phyloP scores from a whole-genome alignment of 2,329 filamentous ascomycete genomes.

The Sclerotinia glacialis region DNA sequence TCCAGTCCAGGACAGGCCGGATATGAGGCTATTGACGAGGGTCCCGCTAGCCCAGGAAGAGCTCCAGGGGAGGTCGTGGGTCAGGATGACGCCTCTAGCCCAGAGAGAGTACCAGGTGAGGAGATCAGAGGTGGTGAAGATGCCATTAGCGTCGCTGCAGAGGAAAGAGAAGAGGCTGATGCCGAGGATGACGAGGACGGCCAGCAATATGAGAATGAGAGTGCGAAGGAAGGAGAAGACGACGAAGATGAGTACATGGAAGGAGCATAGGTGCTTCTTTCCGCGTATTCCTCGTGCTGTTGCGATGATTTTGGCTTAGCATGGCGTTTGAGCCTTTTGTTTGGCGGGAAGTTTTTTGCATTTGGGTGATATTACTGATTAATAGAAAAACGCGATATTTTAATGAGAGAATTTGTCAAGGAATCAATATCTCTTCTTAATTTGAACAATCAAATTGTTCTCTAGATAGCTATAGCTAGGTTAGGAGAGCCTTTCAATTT shows the following conservation, averaged over 20 bases:
- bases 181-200: not conserved
- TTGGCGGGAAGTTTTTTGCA: not conserved
- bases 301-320: not conserved
- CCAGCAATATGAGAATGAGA: not conserved
- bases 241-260: slow-evolving; percentile 4
- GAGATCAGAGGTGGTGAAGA: not conserved
- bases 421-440: not conserved
- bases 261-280: not conserved
- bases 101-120: not conserved
- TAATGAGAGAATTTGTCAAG: not conserved
- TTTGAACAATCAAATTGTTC: not conserved
- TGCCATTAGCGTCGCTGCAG: not conserved
- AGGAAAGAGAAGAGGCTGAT: not conserved
- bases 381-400: not conserved
- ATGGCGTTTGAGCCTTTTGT: not conserved
- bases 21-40: not conserved
- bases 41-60: not conserved
- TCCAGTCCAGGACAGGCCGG: not conserved
- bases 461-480: not conserved
- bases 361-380: not conserved
- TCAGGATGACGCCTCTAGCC: not conserved
- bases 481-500: not conserved
- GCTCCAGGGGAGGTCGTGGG: not conserved
- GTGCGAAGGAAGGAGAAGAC: not conserved
- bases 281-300: not conserved